phyloP scores from a whole-genome alignment of 148 eudicot species.

The Hydrangea macrophylla region DNA sequence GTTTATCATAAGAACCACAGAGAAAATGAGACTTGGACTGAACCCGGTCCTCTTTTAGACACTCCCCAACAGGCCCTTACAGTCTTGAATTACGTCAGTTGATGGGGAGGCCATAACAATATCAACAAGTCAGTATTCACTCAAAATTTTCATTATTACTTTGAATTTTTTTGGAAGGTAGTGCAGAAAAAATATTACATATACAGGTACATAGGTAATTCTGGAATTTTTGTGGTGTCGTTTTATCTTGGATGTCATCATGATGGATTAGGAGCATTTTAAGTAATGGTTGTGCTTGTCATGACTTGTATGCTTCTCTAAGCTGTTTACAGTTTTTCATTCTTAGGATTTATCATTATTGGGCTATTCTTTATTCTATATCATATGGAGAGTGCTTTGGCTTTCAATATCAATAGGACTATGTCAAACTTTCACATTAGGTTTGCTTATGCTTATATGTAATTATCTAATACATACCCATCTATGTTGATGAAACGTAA shows the following conservation, averaged over 20 bases:
- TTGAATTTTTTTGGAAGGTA: background rate
- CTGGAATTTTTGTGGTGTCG: no score
- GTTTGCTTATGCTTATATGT: background rate
- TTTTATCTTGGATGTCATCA: background rate
- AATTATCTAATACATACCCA: background rate
- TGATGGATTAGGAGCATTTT: background rate
- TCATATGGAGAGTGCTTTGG: no score
- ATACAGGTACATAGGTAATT: no score
- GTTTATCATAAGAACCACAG: no score
- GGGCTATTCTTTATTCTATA: background rate
- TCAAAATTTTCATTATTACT: background rate
- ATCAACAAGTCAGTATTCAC: background rate
- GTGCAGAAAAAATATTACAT: background rate
- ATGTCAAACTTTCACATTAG: background rate
- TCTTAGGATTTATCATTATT: background rate
- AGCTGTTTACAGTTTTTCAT: background rate
- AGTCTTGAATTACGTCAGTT: background rate
- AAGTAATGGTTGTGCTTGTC: background rate
- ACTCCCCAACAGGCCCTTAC: no score
- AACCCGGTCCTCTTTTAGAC: no score
- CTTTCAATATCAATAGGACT: background rate
- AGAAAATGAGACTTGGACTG: no score
- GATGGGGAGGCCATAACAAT: background rate
- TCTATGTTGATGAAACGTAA: background rate
- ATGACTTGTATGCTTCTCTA: background rate